Conservation (phyloP, 495 filamentous ascomycete genomes). For the Penicillium goetzii region DNA sequence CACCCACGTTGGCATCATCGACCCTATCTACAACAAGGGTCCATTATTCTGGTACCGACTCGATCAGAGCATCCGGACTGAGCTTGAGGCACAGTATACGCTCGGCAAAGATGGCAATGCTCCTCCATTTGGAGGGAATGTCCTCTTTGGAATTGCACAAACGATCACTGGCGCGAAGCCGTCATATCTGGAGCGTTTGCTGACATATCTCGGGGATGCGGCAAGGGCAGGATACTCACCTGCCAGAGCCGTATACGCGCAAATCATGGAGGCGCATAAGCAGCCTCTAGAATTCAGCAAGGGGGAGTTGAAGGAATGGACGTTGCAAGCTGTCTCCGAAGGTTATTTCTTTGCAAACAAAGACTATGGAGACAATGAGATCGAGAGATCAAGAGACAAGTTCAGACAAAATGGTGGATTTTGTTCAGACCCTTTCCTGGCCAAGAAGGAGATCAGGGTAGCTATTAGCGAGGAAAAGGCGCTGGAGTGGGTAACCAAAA, state of each 20-base stretch:
- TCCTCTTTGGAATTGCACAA: slow-evolving; percentile 30
- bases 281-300: slow-evolving; percentile 12
- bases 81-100: slow-evolving; percentile 26
- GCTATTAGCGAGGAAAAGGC: slow-evolving; percentile 2
- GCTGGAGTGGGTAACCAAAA: slow-evolving; percentile 13
- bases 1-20: slow-evolving; percentile 21
- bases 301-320: slow-evolving; percentile 18
- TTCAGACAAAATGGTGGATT: slow-evolving; percentile 31
- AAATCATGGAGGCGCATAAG: slow-evolving; percentile 23
- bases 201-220: slow-evolving; percentile 22
- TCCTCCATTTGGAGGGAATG: slow-evolving; percentile 20
- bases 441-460: slow-evolving; percentile 19
- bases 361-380: background rate
- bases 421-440: slow-evolving; percentile 24
- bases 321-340: slow-evolving; percentile 23
- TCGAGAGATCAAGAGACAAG: slow-evolving; percentile 17
- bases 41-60: slow-evolving; percentile 31
- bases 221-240: slow-evolving; percentile 23
- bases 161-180: slow-evolving; percentile 27
- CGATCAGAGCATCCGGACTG: slow-evolving; percentile 19
- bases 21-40: slow-evolving; percentile 31
- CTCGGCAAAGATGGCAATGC: slow-evolving; percentile 16
- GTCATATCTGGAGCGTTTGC: slow-evolving; percentile 25
- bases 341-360: slow-evolving; percentile 23
- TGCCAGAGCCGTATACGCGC: slow-evolving; percentile 23